Percentiles rank a stretch among this genome's conserved stretches.
Conservation (phyloP, 768 basidiomycete genomes). For the Pholiota microspora region DNA sequence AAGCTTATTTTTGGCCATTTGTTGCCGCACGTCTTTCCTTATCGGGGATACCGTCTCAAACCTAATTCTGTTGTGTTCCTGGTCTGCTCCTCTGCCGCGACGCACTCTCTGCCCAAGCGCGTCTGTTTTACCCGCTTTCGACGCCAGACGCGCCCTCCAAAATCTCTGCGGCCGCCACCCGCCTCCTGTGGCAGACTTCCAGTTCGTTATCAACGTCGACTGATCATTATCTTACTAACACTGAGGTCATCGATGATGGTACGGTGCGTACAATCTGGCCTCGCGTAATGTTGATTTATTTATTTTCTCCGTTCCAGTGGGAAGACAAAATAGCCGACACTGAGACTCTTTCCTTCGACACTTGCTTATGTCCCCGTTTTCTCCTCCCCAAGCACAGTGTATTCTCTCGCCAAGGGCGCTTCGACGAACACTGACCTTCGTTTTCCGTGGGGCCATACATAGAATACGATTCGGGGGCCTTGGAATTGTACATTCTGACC, state of each 20-base stretch:
- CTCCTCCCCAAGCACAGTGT: neutral
- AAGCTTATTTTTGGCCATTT: conserved; percentile 18
- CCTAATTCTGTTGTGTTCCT: conserved; percentile 7
- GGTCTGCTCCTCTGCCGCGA: conserved; percentile 3
- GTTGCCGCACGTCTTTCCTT: conserved; percentile 9
- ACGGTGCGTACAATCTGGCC: neutral
- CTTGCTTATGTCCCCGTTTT: neutral
- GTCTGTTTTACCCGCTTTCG: conserved; percentile 3
- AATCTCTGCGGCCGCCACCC: neutral
- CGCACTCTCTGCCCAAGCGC: neutral
- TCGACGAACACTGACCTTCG: neutral
- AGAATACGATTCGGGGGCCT: neutral
- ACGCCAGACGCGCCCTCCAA: no score
- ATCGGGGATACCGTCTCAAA: conserved; percentile 14
- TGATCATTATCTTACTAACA: no score
- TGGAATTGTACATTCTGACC: neutral
- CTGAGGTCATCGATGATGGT: conserved; percentile 25
- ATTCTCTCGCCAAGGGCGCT: no score
- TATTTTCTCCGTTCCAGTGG: neutral
- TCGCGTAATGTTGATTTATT: neutral
- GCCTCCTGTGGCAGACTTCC: no score
- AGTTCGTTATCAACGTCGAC: no score
- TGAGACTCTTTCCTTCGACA: neutral
- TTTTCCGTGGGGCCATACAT: neutral
- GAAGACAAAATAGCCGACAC: neutral